A percentile compares a stretch with the other conserved stretches of the same genome.
Evolutionary conservation across 495 filamentous ascomycete genomes (phyloP).

Genomic region (Viridothelium virens): DNA sequence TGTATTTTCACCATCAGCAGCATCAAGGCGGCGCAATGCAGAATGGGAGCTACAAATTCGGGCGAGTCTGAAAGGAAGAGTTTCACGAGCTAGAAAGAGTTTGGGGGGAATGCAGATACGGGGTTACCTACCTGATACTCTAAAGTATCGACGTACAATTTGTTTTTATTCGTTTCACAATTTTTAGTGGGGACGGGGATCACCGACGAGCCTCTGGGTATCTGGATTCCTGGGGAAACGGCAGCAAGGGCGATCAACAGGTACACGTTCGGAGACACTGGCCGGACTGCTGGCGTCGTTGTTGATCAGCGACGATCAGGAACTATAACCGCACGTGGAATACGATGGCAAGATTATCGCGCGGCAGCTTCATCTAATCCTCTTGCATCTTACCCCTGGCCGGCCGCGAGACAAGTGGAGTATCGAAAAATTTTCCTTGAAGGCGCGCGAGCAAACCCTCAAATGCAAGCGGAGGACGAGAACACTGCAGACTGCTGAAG

Average conservation of each 20-base stretch:
- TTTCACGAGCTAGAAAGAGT: background rate
- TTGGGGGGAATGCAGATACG: background rate
- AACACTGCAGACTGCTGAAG: background rate
- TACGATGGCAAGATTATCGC: background rate
- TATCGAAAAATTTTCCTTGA: background rate
- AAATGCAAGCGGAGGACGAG: background rate
- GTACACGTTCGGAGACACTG: background rate
- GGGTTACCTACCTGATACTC: too few species aligned
- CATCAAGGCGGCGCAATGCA: background rate
- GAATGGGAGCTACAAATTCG: too few species aligned
- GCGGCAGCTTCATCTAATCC: background rate
- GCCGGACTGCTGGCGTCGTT: background rate
- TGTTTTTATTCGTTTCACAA: background rate
- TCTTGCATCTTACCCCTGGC: background rate
- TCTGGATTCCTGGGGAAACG: background rate
- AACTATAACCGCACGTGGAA: background rate
- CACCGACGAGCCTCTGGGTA: background rate
- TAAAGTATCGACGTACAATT: background rate
- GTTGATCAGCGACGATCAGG: conserved; percentile 7
- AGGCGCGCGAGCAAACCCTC: background rate
- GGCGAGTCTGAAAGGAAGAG: background rate
- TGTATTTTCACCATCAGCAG: background rate
- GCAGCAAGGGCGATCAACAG: background rate
- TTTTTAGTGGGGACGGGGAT: background rate
- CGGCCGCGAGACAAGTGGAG: background rate